Percentiles rank a stretch among this genome's conserved stretches.
Evolutionary conservation across 2,329 filamentous ascomycete genomes (phyloP).

Genomic region (Penicillium sumatraense): DNA sequence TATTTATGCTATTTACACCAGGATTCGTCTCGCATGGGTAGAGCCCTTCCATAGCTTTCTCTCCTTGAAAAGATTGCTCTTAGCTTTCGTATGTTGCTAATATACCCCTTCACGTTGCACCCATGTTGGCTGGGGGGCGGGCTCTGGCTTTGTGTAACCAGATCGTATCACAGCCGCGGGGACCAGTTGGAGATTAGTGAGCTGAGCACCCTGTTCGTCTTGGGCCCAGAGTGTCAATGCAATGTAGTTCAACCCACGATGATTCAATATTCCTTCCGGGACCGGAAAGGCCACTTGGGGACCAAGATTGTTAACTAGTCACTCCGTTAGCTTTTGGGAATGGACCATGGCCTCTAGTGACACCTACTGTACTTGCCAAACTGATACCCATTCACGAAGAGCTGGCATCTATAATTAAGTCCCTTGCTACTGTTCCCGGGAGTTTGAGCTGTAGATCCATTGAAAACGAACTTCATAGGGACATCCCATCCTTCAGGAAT

Average conservation of each 20-base stretch:
- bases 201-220: slow-evolving; percentile 45
- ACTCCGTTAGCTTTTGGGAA: neutral
- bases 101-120: slow-evolving; percentile 8
- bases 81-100: slow-evolving; percentile 1
- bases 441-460: slow-evolving; percentile 3
- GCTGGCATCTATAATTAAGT: slow-evolving; percentile 45
- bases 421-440: neutral
- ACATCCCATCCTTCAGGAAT: slow-evolving; percentile 57
- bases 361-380: slow-evolving; percentile 54
- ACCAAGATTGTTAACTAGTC: slow-evolving; percentile 53
- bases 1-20: neutral
- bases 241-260: slow-evolving; percentile 54
- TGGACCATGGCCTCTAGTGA: no score
- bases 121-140: slow-evolving; percentile 14
- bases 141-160: slow-evolving; percentile 10
- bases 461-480: slow-evolving; percentile 55
- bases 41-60: no score
- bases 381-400: slow-evolving; percentile 59
- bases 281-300: slow-evolving; percentile 57
- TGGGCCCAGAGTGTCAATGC: slow-evolving; percentile 54
- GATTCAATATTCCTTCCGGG: slow-evolving; percentile 57
- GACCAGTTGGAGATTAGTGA: slow-evolving; percentile 28
- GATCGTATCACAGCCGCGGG: slow-evolving; percentile 9
- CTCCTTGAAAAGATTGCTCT: neutral
- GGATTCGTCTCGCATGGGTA: no score